Conservation (phyloP, 2,329 filamentous ascomycete genomes). For the Sporothrix variecibatus region DNA sequence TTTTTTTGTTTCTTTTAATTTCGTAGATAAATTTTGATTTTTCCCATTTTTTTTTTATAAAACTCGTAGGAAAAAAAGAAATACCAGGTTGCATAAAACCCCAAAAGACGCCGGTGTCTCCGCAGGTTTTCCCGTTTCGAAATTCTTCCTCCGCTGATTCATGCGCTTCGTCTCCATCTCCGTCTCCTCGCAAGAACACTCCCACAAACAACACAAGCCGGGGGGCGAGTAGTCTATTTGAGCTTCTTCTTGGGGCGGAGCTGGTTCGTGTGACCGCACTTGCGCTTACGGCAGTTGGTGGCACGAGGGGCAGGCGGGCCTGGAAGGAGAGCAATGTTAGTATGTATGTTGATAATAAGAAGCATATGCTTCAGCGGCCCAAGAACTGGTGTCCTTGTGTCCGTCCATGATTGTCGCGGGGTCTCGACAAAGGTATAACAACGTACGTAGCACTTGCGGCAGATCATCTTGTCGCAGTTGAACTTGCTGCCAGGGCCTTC, state of each 20-base stretch:
- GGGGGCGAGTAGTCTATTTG: constrained; percentile 43
- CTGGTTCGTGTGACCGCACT: constrained; percentile 99
- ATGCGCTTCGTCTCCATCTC: not conserved
- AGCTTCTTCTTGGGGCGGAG: constrained; percentile 99
- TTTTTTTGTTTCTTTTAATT: constrained; percentile 18
- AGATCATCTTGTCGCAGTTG: constrained; percentile 99
- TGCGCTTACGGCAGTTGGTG: constrained; percentile 99
- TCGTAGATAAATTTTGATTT: constrained; percentile 22
- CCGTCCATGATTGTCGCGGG: too few species aligned
- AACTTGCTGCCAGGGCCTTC: constrained; percentile 99
- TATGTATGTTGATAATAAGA: not conserved
- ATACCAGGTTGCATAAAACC: constrained; percentile 25
- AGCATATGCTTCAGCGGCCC: not conserved
- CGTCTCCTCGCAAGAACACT: constrained; percentile 2
- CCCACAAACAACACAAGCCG: constrained; percentile 21
- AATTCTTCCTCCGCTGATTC: constrained; percentile 11
- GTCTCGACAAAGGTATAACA: too few species aligned
- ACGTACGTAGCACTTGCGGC: constrained; percentile 93
- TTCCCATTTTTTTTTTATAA: constrained; percentile 17
- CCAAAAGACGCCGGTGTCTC: constrained; percentile 28
- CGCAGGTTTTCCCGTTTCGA: constrained; percentile 17
- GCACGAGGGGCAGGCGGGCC: constrained; percentile 93
- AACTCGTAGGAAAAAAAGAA: constrained; percentile 26
- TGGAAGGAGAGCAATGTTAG: constrained; percentile 4
- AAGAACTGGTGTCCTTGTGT: constrained; percentile 52